Base-by-base conservation (phyloP, 2,329 filamentous ascomycete genomes). In the Monascus ruber region DNA sequence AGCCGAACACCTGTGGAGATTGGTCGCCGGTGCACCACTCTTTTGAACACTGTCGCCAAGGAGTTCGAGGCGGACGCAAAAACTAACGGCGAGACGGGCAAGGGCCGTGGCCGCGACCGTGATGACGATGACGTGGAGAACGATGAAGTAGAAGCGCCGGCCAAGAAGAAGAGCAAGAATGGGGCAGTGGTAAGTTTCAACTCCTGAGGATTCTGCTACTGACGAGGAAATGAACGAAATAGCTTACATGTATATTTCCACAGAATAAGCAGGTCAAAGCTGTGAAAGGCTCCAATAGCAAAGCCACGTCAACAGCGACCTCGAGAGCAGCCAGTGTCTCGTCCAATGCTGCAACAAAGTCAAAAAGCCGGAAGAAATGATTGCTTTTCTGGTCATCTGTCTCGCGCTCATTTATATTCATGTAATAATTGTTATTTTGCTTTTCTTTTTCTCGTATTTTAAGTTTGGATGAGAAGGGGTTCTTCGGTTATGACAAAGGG, bases 191-290 rank as follows among this genome's bases (percentile, higher is more conserved):
- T 91, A 71, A 59, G 78, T 63, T 37, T 41, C 2, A 17, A 17
- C 17, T 17, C 17, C 17, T 17, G 17, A 3, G 17, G 17, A 17
- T 17, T 17, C 17, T 17, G 17, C 17, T 17, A 17, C 17, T 17
- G 17, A 17, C 17, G 17, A 2, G 28, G n/a, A n/a, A 31, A 31
- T 2, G 7, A n/a, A 7, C 28, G 7, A 3, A 31, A 31, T 31
- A 8, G 7, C n/a, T 31, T n/a, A 31, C n/a, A n/a, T 3, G 28
- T n/a, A 52, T 39, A 31, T 36, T 6, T 35, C 35, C 26, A 47
- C 58, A 96, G 88, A 94, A 95, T 64, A 96, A 96, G 68, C 80
- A 85, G 38, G 76, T 95, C 35, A 91, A 95, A 51, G 85, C 81
- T 35, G 78, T 94, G 56, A 95, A 95, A 37, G 71, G 68, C 28